Evolutionary conservation across 345 rosid genomes (phyloP).

Genomic region (Salix brachista): DNA sequence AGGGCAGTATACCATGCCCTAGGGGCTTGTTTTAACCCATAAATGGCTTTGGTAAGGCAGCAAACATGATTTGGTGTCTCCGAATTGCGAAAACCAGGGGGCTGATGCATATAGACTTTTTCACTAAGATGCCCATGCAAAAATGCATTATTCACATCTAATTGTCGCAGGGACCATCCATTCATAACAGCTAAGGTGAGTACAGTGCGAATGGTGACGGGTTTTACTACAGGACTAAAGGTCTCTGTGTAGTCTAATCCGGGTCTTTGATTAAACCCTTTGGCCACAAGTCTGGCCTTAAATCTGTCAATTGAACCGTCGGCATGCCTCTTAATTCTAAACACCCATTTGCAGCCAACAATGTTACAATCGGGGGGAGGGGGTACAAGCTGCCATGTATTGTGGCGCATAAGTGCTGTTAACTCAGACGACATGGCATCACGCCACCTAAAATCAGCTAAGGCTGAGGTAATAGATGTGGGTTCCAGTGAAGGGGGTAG

Average conservation of each 20-base stretch:
- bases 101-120: too few species aligned
- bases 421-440: too few species aligned
- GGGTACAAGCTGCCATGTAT: too few species aligned
- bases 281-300: neutral
- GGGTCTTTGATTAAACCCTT: neutral
- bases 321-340: fast-evolving
- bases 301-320: too few species aligned
- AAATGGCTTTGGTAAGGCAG: neutral
- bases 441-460: too few species aligned
- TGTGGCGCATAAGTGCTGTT: fast-evolving
- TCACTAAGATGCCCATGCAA: neutral
- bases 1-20: neutral
- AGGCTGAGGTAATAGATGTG: fast-evolving
- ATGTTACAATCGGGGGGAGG: too few species aligned
- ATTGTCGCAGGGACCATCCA: fast-evolving
- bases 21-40: neutral
- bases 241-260: neutral
- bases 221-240: too few species aligned
- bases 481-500: neutral
- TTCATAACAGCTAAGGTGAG: too few species aligned
- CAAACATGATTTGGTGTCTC: too few species aligned
- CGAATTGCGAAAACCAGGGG: fast-evolving
- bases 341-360: neutral
- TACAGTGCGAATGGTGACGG: fast-evolving
- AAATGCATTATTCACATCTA: neutral